Conservation (phyloP, 345 rosid genomes). For the Salix arbutifolia region DNA sequence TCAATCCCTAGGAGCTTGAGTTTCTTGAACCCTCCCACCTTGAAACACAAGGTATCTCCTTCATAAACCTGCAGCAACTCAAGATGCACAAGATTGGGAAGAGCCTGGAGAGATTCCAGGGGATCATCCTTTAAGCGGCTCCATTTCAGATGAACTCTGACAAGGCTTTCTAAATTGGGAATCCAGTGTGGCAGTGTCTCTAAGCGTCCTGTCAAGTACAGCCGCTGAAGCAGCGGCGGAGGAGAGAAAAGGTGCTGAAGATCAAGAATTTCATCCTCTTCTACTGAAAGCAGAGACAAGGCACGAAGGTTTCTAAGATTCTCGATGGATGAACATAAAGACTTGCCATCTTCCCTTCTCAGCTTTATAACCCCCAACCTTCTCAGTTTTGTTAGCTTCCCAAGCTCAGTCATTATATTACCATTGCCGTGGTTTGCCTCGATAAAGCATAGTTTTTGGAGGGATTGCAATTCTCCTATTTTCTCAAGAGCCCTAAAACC, state of each 20-base stretch:
- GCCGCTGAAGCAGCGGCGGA: conserved; percentile 28
- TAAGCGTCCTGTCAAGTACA: conserved; percentile 31
- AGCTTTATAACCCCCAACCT: conserved; percentile 8
- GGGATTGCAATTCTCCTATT: conserved; percentile 11
- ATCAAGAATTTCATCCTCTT: conserved; percentile 31
- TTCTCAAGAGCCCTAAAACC: conserved; percentile 13
- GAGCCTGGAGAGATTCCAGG: conserved; percentile 23
- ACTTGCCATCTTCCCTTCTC: conserved; percentile 7
- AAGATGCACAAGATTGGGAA: conserved; percentile 37
- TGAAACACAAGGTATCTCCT: conserved; percentile 23
- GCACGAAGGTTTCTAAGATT: conserved; percentile 16
- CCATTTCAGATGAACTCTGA: conserved; percentile 24
- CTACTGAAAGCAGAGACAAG: conserved; percentile 23
- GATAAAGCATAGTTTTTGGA: neutral
- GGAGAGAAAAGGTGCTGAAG: conserved; percentile 31
- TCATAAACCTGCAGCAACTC: conserved; percentile 28
- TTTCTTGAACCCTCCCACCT: conserved; percentile 27
- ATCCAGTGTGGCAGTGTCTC: conserved; percentile 33
- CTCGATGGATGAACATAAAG: conserved; percentile 7
- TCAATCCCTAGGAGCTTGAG: conserved; percentile 33
- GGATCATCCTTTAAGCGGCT: conserved; percentile 33
- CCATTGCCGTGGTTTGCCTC: conserved; percentile 6
- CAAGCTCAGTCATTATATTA: neutral
- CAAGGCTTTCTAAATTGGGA: conserved; percentile 21
- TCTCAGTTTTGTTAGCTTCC: conserved; percentile 3